Percentiles rank a stretch among this genome's conserved stretches.
Evolutionary conservation across 2,329 filamentous ascomycete species (phyloP).

Genomic region (Thelonectria blattea): DNA sequence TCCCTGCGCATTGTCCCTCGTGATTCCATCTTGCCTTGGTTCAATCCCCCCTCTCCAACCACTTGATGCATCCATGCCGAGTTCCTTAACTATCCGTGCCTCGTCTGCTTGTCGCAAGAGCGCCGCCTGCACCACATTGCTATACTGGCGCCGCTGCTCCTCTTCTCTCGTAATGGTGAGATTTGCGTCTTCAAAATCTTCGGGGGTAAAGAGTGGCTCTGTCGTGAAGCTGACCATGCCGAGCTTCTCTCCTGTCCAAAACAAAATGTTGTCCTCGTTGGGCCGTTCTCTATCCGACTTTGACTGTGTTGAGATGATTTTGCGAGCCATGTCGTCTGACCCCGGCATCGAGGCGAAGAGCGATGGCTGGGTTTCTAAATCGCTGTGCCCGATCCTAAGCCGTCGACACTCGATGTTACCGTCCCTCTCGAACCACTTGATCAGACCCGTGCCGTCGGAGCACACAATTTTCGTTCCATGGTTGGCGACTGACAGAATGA

Average conservation of each 20-base stretch:
- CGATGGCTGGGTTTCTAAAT: conserved; percentile 52
- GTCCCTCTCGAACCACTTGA: conserved; percentile 93
- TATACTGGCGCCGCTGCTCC: conserved; percentile 65
- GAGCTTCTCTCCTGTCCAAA: conserved; percentile 89
- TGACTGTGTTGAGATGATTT: conserved; percentile 70
- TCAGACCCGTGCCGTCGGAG: conserved; percentile 80
- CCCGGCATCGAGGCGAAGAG: conserved; percentile 59
- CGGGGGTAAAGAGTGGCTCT: conserved; percentile 53
- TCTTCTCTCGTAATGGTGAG: conserved; percentile 56
- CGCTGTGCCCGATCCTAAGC: conserved; percentile 62
- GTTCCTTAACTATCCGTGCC: conserved; percentile 72
- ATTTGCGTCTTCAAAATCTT: conserved; percentile 58
- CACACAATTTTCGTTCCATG: conserved; percentile 85
- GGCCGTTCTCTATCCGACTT: conserved; percentile 38
- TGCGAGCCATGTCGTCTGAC: conserved; percentile 77
- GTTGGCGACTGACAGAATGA: conserved; percentile 78
- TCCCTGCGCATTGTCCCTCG: too few relatives aligned
- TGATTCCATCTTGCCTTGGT: too few relatives aligned
- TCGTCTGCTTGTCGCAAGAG: conserved; percentile 81
- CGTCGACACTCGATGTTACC: conserved; percentile 67
- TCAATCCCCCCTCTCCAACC: neutral
- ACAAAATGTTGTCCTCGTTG: conserved; percentile 72
- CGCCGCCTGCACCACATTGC: conserved; percentile 74
- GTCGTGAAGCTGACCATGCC: conserved; percentile 72
- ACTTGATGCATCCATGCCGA: conserved; percentile 48